phyloP scores from a whole-genome alignment of 176 grass and related monocot genomes.

The Triticum urartu region DNA sequence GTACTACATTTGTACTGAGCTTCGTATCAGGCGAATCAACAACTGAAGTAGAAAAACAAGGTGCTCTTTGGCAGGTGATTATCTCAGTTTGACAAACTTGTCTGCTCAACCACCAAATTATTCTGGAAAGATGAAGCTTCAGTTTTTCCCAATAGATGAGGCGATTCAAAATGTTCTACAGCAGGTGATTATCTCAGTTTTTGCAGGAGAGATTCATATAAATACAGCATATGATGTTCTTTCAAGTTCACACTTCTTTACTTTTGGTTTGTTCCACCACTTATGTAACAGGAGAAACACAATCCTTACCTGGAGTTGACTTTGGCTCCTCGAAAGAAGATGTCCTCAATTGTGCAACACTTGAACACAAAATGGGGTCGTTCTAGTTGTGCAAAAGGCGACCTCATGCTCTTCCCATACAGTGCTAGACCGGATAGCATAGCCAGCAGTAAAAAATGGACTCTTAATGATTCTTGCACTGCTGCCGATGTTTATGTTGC shows the following conservation, averaged over 20 bases:
- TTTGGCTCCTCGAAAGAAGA: constrained; percentile 81
- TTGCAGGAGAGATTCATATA: background rate
- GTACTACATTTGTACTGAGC: background rate
- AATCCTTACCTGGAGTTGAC: constrained; percentile 91
- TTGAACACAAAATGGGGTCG: constrained; percentile 79
- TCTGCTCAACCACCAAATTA: constrained; percentile 33
- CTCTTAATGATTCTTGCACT: constrained; percentile 51
- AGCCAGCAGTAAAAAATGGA: constrained; percentile 64
- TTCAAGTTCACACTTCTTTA: constrained; percentile 7
- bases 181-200: constrained; percentile 50
- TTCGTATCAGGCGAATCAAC: background rate
- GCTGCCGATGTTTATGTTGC: constrained; percentile 80
- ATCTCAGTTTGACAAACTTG: constrained; percentile 22
- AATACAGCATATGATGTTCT: constrained; percentile 1
- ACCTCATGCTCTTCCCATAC: constrained; percentile 74
- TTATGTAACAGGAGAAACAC: constrained; percentile 62
- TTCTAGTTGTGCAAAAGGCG: constrained; percentile 54
- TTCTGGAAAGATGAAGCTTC: constrained; percentile 77
- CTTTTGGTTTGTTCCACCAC: constrained; percentile 17
- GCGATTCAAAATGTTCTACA: constrained; percentile 53
- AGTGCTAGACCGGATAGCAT: constrained; percentile 53
- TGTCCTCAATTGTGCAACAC: constrained; percentile 95
- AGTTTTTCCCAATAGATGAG: constrained; percentile 84
- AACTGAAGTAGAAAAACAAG: constrained; percentile 1
- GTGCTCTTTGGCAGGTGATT: background rate